Evolutionary conservation across 345 rosid genomes (phyloP).

Genomic region (Euphorbia tirucalli): DNA sequence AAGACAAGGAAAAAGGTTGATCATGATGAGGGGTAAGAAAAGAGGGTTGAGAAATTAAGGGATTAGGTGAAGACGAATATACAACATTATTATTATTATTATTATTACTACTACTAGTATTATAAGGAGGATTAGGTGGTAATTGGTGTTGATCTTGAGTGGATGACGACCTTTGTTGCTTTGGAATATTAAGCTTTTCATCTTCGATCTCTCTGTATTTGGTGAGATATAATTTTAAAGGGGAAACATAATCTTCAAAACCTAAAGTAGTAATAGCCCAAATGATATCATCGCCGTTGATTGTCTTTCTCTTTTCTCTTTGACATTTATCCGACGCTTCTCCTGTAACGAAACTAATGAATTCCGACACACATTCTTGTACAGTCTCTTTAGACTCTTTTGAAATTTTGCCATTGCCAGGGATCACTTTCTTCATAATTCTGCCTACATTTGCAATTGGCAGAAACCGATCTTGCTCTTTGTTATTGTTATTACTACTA

Average conservation of each 20-base stretch:
- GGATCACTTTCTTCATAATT: conserved; percentile 23
- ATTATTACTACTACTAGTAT: too few species aligned
- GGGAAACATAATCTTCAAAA: conserved; percentile 20
- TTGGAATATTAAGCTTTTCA: conserved; percentile 14
- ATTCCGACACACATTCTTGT: conserved; percentile 23
- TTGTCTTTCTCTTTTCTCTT: conserved; percentile 20
- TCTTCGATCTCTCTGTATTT: conserved; percentile 21
- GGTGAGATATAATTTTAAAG: conserved; percentile 14
- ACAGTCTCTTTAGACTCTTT: conserved; percentile 20
- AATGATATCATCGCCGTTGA: conserved; percentile 19
- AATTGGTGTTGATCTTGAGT: conserved; percentile 14
- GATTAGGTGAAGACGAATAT: conserved; percentile 34
- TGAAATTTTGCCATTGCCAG: conserved; percentile 19
- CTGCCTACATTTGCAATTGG: conserved; percentile 24
- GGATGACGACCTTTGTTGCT: conserved; percentile 14
- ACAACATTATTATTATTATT: conserved; percentile 22
- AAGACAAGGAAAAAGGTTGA: conserved; percentile 51
- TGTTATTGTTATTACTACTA: conserved; percentile 20
- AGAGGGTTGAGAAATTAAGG: conserved; percentile 41
- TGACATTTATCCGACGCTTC: conserved; percentile 27
- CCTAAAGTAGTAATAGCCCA: conserved; percentile 24
- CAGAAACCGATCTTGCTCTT: conserved; percentile 22
- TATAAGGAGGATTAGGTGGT: background rate
- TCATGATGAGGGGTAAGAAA: conserved; percentile 40
- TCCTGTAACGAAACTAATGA: conserved; percentile 20